Base-by-base conservation (phyloP, 1,139 yeast species). In the Ogataea hybrid region DNA sequence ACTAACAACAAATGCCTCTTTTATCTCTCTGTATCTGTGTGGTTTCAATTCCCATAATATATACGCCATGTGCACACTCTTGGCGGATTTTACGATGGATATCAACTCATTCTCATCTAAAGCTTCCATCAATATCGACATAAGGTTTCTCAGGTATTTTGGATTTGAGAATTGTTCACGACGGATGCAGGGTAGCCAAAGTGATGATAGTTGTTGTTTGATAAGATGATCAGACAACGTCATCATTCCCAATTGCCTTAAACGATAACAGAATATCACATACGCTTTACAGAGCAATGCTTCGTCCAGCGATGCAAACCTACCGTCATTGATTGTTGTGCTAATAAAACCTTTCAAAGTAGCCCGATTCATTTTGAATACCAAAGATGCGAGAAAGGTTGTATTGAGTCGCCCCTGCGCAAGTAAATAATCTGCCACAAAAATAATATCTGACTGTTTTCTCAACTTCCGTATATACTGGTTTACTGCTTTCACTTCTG, bases 31-130 rank as follows among this genome's bases (percentile, higher is more conserved):
- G 10, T 25, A 15, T 9, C 21, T 10, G 15, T 14, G 2, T 2
- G 46, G 46, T 6, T 27, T 16, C 14, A 33, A n/a, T 12, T 43
- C 61, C 62, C 62, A 57, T 35, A 46, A 52, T 6, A 52, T 39
- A 37, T 50, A 59, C 4, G 46, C 45, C n/a, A 57, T 47, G 6
- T 28, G 21, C 0, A 28, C 21, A 31, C 45, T 42, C 2, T 46
- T 29, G 2, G 49, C 35, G 8, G 37, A 43, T 6, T 46, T 16
- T 2, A 54, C 46, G n/a, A 42, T 25, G 2, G 16, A 41, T 35
- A 12, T 56, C 22, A 25, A 38, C 9, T 17, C 22, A 18, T 17
- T 12, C 21, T 18, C 32, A 11, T 16, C 6, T 10, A 18, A 16
- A 11, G 8, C 11, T 11, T 23, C 27, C 12, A 18, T 8, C 7